A percentile compares a stretch with the other conserved stretches of the same genome.
phyloP scores from a whole-genome alignment of 1,139 yeast genomes.

The Candida frijolesensis region DNA sequence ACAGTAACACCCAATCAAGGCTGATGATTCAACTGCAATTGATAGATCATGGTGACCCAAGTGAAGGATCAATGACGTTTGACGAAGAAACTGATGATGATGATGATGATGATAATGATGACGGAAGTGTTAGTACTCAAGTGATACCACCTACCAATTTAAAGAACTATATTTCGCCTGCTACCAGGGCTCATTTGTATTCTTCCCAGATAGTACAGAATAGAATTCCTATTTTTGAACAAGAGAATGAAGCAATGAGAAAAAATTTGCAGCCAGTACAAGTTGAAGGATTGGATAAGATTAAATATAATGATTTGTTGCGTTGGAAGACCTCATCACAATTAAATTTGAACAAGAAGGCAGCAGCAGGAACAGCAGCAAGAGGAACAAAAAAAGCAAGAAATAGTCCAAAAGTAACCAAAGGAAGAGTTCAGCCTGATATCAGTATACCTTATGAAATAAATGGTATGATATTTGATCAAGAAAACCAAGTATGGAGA shows the following conservation, averaged over 20 bases:
- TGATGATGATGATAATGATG: neutral
- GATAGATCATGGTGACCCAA: slow-evolving; percentile 6
- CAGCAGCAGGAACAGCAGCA: neutral
- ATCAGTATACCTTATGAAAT: slow-evolving; percentile 38
- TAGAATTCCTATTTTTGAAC: slow-evolving; percentile 5
- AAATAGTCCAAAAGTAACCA: slow-evolving; percentile 15
- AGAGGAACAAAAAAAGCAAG: neutral
- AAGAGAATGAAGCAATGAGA: slow-evolving; percentile 16
- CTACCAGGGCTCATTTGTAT: slow-evolving; percentile 1
- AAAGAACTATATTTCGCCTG: slow-evolving; percentile 1
- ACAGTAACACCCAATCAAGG: slow-evolving; percentile 7
- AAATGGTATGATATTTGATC: slow-evolving; percentile 44
- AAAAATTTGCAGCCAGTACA: neutral
- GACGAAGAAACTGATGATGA: slow-evolving; percentile 20
- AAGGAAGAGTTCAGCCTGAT: slow-evolving; percentile 39
- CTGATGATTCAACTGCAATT: slow-evolving; percentile 18
- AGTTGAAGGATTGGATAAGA: too few species aligned
- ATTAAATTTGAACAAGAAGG: slow-evolving; percentile 20
- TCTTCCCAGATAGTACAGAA: slow-evolving; percentile 1
- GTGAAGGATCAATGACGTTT: slow-evolving; percentile 29
- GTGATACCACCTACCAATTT: neutral
- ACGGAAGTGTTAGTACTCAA: neutral
- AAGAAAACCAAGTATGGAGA: slow-evolving; percentile 40
- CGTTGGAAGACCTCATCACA: slow-evolving; percentile 46
- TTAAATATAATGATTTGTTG: slow-evolving; percentile 15